phyloP scores from a whole-genome alignment of 2,329 filamentous ascomycete species.

The Aaosphaeria pasadenensis region DNA sequence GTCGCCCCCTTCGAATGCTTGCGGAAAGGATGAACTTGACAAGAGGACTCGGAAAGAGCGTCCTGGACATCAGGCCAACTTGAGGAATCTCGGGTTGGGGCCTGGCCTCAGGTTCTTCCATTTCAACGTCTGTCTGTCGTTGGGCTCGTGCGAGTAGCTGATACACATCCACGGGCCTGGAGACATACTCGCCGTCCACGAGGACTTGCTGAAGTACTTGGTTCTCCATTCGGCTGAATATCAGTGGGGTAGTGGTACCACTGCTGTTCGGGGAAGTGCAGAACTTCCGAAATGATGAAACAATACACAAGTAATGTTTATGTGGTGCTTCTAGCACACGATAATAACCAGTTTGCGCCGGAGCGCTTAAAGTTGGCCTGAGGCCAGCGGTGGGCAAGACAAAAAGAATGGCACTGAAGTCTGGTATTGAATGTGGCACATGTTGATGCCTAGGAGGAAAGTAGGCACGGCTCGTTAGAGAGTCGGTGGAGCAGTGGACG shows the following conservation, averaged over 20 bases:
- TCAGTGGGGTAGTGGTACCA: no score
- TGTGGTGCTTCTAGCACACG: no score
- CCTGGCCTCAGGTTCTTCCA: slow-evolving; percentile 20
- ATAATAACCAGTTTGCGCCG: no score
- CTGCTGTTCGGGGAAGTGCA: no score
- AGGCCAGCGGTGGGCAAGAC: background rate
- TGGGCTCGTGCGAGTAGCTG: slow-evolving; percentile 38
- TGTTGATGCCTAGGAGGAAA: slow-evolving; percentile 3
- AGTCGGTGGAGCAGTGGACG: slow-evolving; percentile 1
- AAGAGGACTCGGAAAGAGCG: slow-evolving; percentile 71
- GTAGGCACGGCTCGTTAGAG: slow-evolving; percentile 8
- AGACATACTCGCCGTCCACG: slow-evolving; percentile 33
- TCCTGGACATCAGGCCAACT: slow-evolving; percentile 74
- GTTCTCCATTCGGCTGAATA: slow-evolving; percentile 17
- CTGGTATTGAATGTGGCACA: background rate
- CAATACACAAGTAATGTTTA: no score
- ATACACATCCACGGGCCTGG: slow-evolving; percentile 38
- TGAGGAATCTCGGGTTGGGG: slow-evolving; percentile 45
- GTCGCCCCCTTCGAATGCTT: slow-evolving; percentile 64
- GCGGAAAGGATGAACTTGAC: slow-evolving; percentile 76
- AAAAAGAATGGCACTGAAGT: slow-evolving; percentile 1
- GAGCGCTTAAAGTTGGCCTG: no score
- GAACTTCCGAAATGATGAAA: no score
- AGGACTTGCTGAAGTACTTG: slow-evolving; percentile 25
- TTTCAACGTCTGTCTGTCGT: slow-evolving; percentile 21